phyloP scores from a whole-genome alignment of 1,284 basidiomycete genomes.

The Hortiboletus rubellus region DNA sequence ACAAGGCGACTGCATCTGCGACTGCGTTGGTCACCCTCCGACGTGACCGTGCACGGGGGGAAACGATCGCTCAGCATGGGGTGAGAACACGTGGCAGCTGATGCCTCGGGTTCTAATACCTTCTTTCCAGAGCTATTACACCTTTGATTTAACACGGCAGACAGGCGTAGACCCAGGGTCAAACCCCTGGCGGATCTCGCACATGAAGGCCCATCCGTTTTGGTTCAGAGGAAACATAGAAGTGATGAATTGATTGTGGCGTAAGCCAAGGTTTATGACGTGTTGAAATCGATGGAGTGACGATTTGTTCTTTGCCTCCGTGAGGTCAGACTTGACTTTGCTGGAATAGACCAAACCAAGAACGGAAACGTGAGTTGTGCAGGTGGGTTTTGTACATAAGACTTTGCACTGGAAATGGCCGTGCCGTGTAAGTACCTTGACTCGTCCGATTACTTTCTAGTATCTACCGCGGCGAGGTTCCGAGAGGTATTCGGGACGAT shows the following conservation, averaged over 20 bases:
- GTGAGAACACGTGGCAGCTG: constrained; percentile 8
- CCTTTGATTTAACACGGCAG: constrained; percentile 26
- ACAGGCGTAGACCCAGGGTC: constrained; percentile 8
- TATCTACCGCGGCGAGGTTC: no score
- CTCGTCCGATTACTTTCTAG: no score
- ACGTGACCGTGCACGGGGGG: constrained; percentile 26
- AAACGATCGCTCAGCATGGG: constrained; percentile 24
- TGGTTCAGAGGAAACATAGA: constrained; percentile 32
- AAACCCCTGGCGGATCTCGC: constrained; percentile 30
- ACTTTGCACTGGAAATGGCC: no score
- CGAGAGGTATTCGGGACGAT: no score
- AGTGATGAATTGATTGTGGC: constrained; percentile 37
- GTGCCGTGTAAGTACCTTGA: no score
- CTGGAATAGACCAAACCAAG: no score
- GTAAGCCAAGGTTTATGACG: neutral
- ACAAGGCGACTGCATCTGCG: constrained; percentile 27
- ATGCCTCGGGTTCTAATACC: neutral
- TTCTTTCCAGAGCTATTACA: constrained; percentile 25
- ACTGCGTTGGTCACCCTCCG: constrained; percentile 27
- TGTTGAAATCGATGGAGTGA: constrained; percentile 42
- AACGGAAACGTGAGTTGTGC: no score
- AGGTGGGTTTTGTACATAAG: no score
- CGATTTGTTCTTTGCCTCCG: neutral
- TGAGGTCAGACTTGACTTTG: no score
- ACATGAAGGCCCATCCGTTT: constrained; percentile 29